These are phyloP conservation scores for Lanzia echinophila DNA, from an alignment of 2,329 filamentous ascomycete genomes.

Conservation along the genomic window DNA sequence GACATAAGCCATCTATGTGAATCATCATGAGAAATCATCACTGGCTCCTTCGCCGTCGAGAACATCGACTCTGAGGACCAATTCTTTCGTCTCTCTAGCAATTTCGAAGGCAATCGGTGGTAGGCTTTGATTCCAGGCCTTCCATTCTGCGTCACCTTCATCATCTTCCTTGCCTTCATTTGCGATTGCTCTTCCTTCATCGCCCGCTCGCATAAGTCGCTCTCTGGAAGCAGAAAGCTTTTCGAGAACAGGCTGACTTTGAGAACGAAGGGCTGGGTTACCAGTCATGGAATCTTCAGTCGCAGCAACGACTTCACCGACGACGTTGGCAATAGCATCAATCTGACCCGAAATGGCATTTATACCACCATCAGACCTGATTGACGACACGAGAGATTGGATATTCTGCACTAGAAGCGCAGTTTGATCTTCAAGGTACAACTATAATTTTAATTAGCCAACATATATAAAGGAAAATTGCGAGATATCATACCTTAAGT, in stretches of 20 bases:
- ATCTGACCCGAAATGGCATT: constrained; percentile 64
- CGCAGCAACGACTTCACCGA: constrained; percentile 61
- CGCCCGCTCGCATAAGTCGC: constrained; percentile 56
- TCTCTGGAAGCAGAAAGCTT: constrained; percentile 58
- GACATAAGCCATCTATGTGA: neutral
- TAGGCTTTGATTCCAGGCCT: constrained; percentile 61
- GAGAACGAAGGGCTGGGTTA: constrained; percentile 45
- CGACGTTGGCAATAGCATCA: constrained; percentile 60
- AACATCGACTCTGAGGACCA: constrained; percentile 45
- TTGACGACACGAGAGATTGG: constrained; percentile 69
- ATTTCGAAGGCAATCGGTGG: constrained; percentile 85
- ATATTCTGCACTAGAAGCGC: constrained; percentile 73
- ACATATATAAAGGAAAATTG: neutral
- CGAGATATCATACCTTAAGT: constrained; percentile 44
- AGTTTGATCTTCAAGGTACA: constrained; percentile 78
- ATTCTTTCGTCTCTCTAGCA: constrained; percentile 72
- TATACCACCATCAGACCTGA: constrained; percentile 58
- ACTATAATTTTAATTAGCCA: constrained; percentile 36
- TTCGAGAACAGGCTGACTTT: constrained; percentile 42
- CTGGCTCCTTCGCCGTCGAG: constrained; percentile 23
- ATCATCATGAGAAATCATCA: constrained; percentile 22
- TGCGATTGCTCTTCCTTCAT: constrained; percentile 54
- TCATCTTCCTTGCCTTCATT: constrained; percentile 46
- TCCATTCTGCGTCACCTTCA: constrained; percentile 49
- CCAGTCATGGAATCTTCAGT: constrained; percentile 53